Base-by-base conservation (phyloP, 352 stramenopile species). In the Phytopythium montanum region DNA sequence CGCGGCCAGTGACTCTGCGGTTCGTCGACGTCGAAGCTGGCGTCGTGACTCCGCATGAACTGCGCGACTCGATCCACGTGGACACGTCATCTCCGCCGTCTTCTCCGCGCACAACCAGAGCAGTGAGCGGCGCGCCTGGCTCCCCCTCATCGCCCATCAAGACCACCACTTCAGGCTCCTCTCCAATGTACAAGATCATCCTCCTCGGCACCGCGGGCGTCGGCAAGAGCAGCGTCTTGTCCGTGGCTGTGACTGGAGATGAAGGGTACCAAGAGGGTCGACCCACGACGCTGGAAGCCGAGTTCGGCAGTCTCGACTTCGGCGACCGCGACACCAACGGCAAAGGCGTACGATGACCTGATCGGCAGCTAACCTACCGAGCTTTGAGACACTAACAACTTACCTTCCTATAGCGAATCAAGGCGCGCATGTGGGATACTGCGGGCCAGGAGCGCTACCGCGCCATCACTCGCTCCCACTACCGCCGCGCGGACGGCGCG, bases 361-460 rank as follows among this genome's bases (percentile, higher is more conserved):
- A 21, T 25, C 19, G 13, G 21, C 6, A 16, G 6, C 19, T 8
- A 23, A n/a, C 18, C 38, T 0, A 26, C 19, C 10, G 18, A 1
- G 21, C 9, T 49, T 23, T 3, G 12, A n/a, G n/a, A 29, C 25
- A 36, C 45, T 52, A 10, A 52, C 45, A 29, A 4, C 14, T 6
- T 6, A 13, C 26, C 25, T 21, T 33, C 5, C 26, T 12, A 3
- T 25, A 78, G 68, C 79, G 68, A 57, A 75, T 92, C 54, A 79
- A 90, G 59, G 83, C 88, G n/a, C 81, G 81, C 1, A 82, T 97
- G n/a, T 96, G 88, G 89, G 88, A 97, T 56, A 96, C 90, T 4
- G 88, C 88, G 1, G 90, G 89, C 2, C 85, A 96, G 54, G 88
- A 96, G 53, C 77, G 90, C 19, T 97, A 96, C 68, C 87, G 93